Evolutionary conservation across 169 alveolate species (phyloP), one percentile per base, ranked within the genome.

Genomic region (Prorocentrum cordatum): DNA sequence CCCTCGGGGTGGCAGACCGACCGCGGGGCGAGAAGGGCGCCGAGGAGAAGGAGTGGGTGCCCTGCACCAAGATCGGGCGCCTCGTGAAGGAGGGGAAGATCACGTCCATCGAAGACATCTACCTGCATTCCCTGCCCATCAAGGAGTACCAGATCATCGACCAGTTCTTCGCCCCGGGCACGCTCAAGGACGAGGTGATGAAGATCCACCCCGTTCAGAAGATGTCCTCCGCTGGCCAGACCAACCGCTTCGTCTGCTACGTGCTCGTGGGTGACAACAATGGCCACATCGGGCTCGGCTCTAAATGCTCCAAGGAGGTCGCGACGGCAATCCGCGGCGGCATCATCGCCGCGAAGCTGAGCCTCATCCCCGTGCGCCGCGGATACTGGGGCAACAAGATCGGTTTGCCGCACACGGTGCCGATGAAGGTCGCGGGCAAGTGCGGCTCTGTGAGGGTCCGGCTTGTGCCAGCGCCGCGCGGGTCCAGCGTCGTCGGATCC

Each of bases 381-480:
- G 99, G 99, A 24, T 99, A 98, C 96, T 98, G 99, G 99, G 99
- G 99, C 24, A 98, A 97, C 96, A 98, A 97, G 96, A 97, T 99
- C 94, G 99, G 99, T 47, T 95, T 95, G 92, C 99, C 99, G 66
- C 99, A 99, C 95, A 99, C 99, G 24, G 99, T 99, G 64, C 99
- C 99, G 73, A 96, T 97, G 97, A 99, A 99, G 95, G 92, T 99
- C 47, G 96, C 98, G 54, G 99, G 99, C 67, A 98, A 98, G 96
- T 97, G 99, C 94, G 99, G 99, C 50, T 97, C 99, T 59, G 99
- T 99, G 88, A 97, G 99, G 93, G 97, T 98, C 79, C 98, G 99
- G 93, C 96, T 99, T 79, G 97, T 98, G 73, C 99, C 99, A 59
- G 99, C 99, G 61, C 99, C 99, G 10, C 97, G 99, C 93, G 99